Conservation (phyloP, 1,139 yeast species). For the Geotrichum macrosporum region DNA sequence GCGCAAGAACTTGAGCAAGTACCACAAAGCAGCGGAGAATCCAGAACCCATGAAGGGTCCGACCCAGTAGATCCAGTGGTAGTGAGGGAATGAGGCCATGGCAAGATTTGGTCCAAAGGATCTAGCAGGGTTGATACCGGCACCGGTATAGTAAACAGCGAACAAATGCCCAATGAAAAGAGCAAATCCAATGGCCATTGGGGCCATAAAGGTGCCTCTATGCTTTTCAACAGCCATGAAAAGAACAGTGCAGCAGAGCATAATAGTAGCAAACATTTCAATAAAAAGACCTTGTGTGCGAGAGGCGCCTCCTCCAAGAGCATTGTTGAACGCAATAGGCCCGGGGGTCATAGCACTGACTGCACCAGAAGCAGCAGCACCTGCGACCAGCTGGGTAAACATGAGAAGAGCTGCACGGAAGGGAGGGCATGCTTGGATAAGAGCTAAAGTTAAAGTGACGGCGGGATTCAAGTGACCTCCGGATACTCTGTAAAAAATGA, state of each 20-base stretch:
- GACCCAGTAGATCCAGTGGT: constrained; percentile 92
- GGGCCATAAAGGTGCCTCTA: constrained; percentile 73
- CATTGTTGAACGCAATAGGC: constrained; percentile 63
- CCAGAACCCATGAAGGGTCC: constrained; percentile 73
- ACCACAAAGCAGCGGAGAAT: constrained; percentile 65
- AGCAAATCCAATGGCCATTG: constrained; percentile 77
- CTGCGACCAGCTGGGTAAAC: constrained; percentile 70
- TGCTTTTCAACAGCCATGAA: constrained; percentile 84
- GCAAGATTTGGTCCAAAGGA: constrained; percentile 82
- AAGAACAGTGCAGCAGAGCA: constrained; percentile 68
- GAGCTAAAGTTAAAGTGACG: constrained; percentile 66
- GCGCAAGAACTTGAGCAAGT: constrained; percentile 58
- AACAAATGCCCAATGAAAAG: constrained; percentile 79
- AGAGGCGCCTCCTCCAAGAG: constrained; percentile 68
- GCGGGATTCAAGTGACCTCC: constrained; percentile 94
- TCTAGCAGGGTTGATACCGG: constrained; percentile 90
- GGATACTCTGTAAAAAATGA: constrained; percentile 70
- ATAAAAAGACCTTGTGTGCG: constrained; percentile 72
- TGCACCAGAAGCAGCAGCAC: constrained; percentile 92
- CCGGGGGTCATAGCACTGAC: constrained; percentile 89
- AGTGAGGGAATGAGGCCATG: constrained; percentile 63
- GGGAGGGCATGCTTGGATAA: constrained; percentile 71
- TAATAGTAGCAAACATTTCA: constrained; percentile 72
- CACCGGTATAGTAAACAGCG: constrained; percentile 82
- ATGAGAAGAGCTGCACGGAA: constrained; percentile 63